Evolutionary conservation across 1,284 basidiomycete genomes (phyloP).

Genomic region (Kwoniella shivajii): DNA sequence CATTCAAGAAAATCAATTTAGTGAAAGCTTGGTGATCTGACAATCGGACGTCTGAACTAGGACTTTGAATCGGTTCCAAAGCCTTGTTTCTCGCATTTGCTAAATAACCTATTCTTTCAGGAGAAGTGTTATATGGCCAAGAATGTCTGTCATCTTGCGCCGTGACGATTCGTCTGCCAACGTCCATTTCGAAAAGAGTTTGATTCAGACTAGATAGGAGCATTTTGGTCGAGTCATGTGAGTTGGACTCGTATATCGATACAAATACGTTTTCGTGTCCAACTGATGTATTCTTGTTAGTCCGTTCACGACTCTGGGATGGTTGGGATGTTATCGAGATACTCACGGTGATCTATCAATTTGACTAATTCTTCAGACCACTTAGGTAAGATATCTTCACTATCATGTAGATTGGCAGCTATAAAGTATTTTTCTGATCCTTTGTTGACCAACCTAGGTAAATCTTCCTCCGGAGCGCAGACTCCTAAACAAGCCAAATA

Average conservation of each 20-base stretch:
- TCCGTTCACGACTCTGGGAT: too few species aligned
- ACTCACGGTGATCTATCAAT: constrained; percentile 32
- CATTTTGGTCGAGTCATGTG: constrained; percentile 56
- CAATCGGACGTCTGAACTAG: constrained; percentile 30
- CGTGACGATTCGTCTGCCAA: constrained; percentile 52
- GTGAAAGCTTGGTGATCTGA: constrained; percentile 54
- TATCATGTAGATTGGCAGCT: constrained; percentile 43
- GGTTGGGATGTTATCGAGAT: too few species aligned
- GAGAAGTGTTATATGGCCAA: constrained; percentile 51
- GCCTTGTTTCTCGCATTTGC: constrained; percentile 58
- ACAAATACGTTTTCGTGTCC: constrained; percentile 61
- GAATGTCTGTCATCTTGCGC: constrained; percentile 33
- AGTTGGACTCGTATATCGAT: constrained; percentile 63
- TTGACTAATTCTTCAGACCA: constrained; percentile 27
- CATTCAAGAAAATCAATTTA: constrained; percentile 60
- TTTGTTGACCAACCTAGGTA: too few species aligned
- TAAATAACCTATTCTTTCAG: constrained; percentile 58
- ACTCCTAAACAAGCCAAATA: too few species aligned
- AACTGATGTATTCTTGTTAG: too few species aligned
- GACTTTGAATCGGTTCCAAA: constrained; percentile 53
- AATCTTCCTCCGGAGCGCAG: too few species aligned
- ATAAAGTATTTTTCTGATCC: constrained; percentile 32
- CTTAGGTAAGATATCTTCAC: constrained; percentile 27
- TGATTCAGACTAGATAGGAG: constrained; percentile 54
- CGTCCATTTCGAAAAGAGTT: constrained; percentile 44